Base-by-base conservation (phyloP, 192 early-diverging fungal species). In the Hyaloraphidium curvatum region DNA sequence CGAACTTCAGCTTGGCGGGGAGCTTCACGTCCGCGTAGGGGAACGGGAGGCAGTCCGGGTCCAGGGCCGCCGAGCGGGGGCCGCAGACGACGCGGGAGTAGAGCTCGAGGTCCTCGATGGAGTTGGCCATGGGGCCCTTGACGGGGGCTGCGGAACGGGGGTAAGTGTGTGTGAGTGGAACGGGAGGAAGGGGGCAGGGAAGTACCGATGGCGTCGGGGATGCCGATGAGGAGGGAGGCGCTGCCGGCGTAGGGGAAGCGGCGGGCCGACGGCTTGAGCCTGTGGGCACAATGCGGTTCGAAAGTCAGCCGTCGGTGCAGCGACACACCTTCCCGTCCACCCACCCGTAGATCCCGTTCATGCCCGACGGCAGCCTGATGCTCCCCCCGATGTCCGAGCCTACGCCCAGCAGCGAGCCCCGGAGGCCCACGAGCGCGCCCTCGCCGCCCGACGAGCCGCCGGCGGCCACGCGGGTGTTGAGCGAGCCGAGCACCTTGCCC, bases 391-490 rank as follows among this genome's bases (percentile, higher is more conserved):
- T 55, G 41, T 55, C 55, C 16, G 37, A 41, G 3, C 39, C 55
- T 13, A 55, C 35, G 2, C 55, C 55, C 3, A 55, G 19, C 28
- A 27, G 22, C 0, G 55, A 41, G 0, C 33, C 55, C 2, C 39
- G n/a, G 13, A 39, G 26, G 7, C 19, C 55, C 5, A 55, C 1
- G 3, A 55, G 55, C 28, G 40, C 55, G 3, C 39, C 55, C 40
- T 55, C 55, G 55, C 55, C 55, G 30, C 55, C 35, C 28, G 55
- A 55, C n/a, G 33, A 39, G 39, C 55, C 55, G n/a, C 55, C 55
- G 16, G 37, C 19, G 21, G 37, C 41, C 4, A 55, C 22, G 23
- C 21, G 7, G 3, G 23, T n/a, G 40, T 55, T 43, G 40, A 41
- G 29, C 21, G 55, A 39, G 39, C 41, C 41, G 21, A 40, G 9